Evolutionary conservation across 73 alveolate species (phyloP).

Genomic region (Paramecium biaurelia): DNA sequence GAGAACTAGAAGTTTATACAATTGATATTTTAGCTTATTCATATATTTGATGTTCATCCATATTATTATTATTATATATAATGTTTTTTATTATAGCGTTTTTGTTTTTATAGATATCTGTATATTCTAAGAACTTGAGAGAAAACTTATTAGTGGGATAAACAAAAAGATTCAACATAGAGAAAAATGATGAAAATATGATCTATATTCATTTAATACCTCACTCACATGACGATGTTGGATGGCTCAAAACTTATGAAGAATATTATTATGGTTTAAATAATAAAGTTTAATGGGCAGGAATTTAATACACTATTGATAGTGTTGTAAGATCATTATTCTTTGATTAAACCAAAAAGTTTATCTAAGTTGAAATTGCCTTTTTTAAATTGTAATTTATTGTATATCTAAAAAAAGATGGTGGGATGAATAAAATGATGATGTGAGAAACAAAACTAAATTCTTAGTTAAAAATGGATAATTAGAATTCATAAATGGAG

Average conservation of each 20-base stretch:
- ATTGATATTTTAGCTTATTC: background rate
- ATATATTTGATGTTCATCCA: background rate
- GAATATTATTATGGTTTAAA: conserved; percentile 73
- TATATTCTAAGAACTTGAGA: background rate
- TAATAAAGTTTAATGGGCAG: conserved; percentile 52
- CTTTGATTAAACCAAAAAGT: background rate
- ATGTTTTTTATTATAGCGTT: background rate
- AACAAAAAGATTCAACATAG: background rate
- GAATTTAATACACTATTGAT: conserved; percentile 51
- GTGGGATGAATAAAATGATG: conserved; percentile 82
- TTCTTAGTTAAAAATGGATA: conserved; percentile 80
- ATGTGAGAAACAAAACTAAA: conserved; percentile 74
- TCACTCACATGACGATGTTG: conserved; percentile 97
- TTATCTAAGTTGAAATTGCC: conserved; percentile 87
- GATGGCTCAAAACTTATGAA: conserved; percentile 93
- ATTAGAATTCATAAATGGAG: conserved; percentile 89
- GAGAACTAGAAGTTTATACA: background rate
- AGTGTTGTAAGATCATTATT: conserved; percentile 28
- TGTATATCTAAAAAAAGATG: conserved; percentile 57
- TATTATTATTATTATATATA: background rate
- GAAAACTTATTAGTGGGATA: conserved; percentile 15
- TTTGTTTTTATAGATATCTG: background rate
- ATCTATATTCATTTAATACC: conserved; percentile 82
- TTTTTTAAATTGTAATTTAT: conserved; percentile 69
- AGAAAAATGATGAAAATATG: background rate